Evolutionary conservation across 768 basidiomycete genomes (phyloP).

Genomic region (Pholiota microspora): DNA sequence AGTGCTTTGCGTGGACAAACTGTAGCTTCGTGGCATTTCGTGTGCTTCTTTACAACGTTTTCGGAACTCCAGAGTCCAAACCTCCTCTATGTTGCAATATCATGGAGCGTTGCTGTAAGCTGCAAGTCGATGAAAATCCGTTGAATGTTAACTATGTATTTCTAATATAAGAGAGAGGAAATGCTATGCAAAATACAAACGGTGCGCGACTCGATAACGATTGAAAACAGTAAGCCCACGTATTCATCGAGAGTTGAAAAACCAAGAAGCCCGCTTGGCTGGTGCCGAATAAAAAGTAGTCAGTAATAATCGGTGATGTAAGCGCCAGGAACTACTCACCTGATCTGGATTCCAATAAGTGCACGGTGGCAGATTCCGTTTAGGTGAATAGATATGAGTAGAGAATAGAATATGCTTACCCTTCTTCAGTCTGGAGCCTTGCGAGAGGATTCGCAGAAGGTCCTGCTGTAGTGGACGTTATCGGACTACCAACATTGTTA

Average conservation of each 20-base stretch:
- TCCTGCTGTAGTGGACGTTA: slow-evolving; percentile 40
- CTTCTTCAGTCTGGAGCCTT: slow-evolving; percentile 81
- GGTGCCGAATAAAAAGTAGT: slow-evolving; percentile 18
- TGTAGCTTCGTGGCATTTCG: not conserved
- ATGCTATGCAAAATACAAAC: slow-evolving; percentile 22
- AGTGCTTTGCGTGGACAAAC: not conserved
- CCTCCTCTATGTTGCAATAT: not conserved
- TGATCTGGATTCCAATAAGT: slow-evolving; percentile 27
- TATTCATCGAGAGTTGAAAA: slow-evolving; percentile 76
- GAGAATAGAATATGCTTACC: slow-evolving; percentile 40
- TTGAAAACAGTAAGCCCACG: not conserved
- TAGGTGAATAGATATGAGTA: slow-evolving; percentile 7
- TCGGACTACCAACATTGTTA: slow-evolving; percentile 35
- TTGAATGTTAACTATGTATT: slow-evolving; percentile 13
- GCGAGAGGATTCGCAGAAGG: slow-evolving; percentile 62
- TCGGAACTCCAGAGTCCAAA: slow-evolving; percentile 2
- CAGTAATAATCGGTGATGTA: slow-evolving; percentile 15
- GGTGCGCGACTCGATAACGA: slow-evolving; percentile 10
- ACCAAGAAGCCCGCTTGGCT: slow-evolving; percentile 94
- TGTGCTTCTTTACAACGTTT: slow-evolving; percentile 6
- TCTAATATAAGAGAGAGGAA: slow-evolving; percentile 20
- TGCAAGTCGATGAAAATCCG: not conserved
- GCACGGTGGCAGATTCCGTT: slow-evolving; percentile 12
- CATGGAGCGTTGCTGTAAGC: not conserved
- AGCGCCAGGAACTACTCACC: slow-evolving; percentile 31